Percentiles rank a stretch among this genome's conserved stretches.
These are phyloP conservation scores for Heracleum sosnowskyi DNA, from an alignment of 129 eudicot genomes.

Conservation along the genomic window DNA sequence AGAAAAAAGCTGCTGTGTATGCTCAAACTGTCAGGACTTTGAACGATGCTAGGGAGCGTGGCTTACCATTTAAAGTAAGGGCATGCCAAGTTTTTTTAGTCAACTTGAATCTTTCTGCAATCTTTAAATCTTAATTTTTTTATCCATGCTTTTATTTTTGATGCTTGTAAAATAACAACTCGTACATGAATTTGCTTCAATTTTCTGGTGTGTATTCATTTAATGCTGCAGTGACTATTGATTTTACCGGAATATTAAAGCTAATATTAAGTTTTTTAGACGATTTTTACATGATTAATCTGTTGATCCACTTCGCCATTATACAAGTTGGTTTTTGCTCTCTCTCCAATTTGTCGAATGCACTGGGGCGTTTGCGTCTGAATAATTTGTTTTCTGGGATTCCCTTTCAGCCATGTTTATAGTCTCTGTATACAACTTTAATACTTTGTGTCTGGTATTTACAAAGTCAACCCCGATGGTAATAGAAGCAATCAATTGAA, in stretches of 20 bases:
- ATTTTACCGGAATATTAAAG: neutral
- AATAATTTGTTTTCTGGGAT: neutral
- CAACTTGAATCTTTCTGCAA: neutral
- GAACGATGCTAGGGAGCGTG: conserved; percentile 76
- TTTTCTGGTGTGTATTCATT: neutral
- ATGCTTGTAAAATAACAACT: neutral
- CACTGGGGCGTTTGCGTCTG: neutral
- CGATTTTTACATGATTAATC: neutral
- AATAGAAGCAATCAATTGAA: neutral
- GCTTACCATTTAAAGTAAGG: conserved; percentile 68
- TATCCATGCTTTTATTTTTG: neutral
- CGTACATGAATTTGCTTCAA: neutral
- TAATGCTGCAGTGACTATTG: neutral
- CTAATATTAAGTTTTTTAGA: neutral
- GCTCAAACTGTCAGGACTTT: conserved; percentile 67
- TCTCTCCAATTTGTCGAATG: neutral
- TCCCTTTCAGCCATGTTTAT: neutral
- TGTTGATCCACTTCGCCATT: neutral
- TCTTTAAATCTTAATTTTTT: neutral
- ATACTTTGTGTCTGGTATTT: neutral
- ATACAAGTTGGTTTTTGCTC: neutral
- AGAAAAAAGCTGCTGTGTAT: conserved; percentile 76
- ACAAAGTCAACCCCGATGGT: neutral
- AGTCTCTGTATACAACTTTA: neutral
- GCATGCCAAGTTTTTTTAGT: neutral